phyloP scores from a whole-genome alignment of 169 alveolate genomes.

The Plasmodium falciparum region DNA sequence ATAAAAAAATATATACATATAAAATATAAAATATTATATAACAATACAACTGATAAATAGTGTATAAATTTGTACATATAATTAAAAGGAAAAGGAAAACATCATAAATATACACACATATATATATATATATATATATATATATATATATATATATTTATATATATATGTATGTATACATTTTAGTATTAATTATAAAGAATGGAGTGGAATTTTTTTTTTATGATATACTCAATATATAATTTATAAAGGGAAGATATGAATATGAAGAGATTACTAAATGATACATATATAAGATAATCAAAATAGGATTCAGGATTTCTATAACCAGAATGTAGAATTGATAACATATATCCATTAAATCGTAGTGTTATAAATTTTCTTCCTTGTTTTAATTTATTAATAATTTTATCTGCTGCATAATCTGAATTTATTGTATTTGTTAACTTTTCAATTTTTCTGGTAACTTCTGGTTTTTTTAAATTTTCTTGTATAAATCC shows the following conservation, averaged over 20 bases:
- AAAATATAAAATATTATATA: too few species aligned
- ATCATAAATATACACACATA: too few species aligned
- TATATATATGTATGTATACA: too few species aligned
- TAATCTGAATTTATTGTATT: constrained; percentile 48
- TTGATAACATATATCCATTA: constrained; percentile 47
- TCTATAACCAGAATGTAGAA: constrained; percentile 49
- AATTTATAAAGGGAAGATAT: constrained; percentile 46
- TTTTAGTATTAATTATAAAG: background rate
- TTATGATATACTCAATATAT: constrained; percentile 35
- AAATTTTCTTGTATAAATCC: constrained; percentile 58
- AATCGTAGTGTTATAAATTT: constrained; percentile 54
- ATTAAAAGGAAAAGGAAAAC: too few species aligned
- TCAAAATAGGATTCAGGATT: constrained; percentile 72
- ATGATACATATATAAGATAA: constrained; percentile 42
- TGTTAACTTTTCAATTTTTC: constrained; percentile 39
- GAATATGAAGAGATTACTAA: constrained; percentile 29
- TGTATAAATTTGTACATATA: too few species aligned
- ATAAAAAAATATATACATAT: too few species aligned
- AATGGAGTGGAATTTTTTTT: constrained; percentile 2
- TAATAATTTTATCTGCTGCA: constrained; percentile 60
- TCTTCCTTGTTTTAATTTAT: constrained; percentile 32
- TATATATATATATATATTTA: too few species aligned
- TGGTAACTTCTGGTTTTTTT: constrained; percentile 46
- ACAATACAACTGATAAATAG: too few species aligned
- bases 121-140: too few species aligned